These are phyloP conservation scores for Xerocomus cyaneibrunnescens DNA, from an alignment of 1,284 basidiomycete species.

Conservation along the genomic window DNA sequence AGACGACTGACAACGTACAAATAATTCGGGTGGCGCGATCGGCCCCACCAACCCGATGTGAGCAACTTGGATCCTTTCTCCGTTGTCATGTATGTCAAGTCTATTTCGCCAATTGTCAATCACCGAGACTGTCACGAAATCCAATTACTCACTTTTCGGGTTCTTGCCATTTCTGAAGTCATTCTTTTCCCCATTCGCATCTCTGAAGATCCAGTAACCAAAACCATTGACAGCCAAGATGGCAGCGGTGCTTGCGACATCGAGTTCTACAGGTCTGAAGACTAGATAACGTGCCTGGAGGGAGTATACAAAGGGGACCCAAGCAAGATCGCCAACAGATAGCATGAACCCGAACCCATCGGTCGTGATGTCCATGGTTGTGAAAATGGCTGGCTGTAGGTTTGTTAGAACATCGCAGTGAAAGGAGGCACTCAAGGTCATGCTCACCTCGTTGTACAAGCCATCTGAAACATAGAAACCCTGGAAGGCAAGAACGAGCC, in stretches of 20 bases:
- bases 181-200: conserved; percentile 92
- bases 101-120: conserved; percentile 36
- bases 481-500: conserved; percentile 87
- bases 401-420: not conserved
- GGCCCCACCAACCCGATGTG: conserved; percentile 97
- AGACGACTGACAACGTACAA: conserved; percentile 51
- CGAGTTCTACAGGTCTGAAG: conserved; percentile 82
- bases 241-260: conserved; percentile 55
- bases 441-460: conserved; percentile 82
- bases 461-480: conserved; percentile 85
- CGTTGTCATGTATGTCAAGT: conserved; percentile 83
- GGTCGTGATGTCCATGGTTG: conserved; percentile 97
- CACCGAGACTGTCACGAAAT: not conserved
- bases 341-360: conserved; percentile 99
- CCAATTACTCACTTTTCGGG: conserved; percentile 68
- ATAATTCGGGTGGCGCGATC: conserved; percentile 93
- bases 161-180: conserved; percentile 93
- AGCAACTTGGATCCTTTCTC: conserved; percentile 87
- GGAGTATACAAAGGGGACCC: conserved; percentile 95
- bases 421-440: not conserved
- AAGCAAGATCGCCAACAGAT: conserved; percentile 87
- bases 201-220: conserved; percentile 93
- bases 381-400: conserved; percentile 76
- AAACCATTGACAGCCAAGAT: conserved; percentile 70
- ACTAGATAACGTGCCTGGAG: conserved; percentile 95